phyloP scores from a whole-genome alignment of 345 rosid species.

The Brassica carinata region DNA sequence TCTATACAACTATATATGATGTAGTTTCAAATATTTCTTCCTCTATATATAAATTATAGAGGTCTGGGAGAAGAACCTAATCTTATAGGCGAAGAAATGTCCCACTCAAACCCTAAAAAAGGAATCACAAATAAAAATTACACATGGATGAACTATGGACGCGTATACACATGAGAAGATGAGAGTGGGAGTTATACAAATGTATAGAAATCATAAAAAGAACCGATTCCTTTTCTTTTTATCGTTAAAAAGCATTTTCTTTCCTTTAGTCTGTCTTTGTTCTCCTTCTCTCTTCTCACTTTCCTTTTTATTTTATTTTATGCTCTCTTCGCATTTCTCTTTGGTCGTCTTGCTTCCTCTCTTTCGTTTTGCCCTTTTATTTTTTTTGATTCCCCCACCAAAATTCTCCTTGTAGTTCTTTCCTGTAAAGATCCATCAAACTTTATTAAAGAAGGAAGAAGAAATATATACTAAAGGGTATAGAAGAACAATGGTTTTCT shows the following conservation, averaged over 20 bases:
- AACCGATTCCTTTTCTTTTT: conserved; percentile 34
- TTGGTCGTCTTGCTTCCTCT: conserved; percentile 45
- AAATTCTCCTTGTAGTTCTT: conserved; percentile 37
- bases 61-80: conserved; percentile 44
- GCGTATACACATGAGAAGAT: conserved; percentile 45
- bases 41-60: conserved; percentile 20
- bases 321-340: conserved; percentile 35
- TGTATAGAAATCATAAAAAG: conserved; percentile 34
- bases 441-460: conserved; percentile 58
- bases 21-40: not conserved
- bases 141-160: conserved; percentile 25
- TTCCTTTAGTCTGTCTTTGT: conserved; percentile 31
- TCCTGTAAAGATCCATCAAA: conserved; percentile 58
- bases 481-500: conserved; percentile 63
- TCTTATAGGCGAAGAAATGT: conserved; percentile 56
- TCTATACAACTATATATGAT: not conserved
- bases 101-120: conserved; percentile 73
- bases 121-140: conserved; percentile 43
- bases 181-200: conserved; percentile 40
- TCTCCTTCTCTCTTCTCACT: conserved; percentile 42
- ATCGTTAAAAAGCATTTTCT: conserved; percentile 28
- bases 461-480: conserved; percentile 26
- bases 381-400: conserved; percentile 68
- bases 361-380: conserved; percentile 46
- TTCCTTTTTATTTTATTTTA: conserved; percentile 29